These are phyloP conservation scores for Ceraceosorus bombacis DNA, from an alignment of 1,284 basidiomycete species.

Conservation along the genomic window DNA sequence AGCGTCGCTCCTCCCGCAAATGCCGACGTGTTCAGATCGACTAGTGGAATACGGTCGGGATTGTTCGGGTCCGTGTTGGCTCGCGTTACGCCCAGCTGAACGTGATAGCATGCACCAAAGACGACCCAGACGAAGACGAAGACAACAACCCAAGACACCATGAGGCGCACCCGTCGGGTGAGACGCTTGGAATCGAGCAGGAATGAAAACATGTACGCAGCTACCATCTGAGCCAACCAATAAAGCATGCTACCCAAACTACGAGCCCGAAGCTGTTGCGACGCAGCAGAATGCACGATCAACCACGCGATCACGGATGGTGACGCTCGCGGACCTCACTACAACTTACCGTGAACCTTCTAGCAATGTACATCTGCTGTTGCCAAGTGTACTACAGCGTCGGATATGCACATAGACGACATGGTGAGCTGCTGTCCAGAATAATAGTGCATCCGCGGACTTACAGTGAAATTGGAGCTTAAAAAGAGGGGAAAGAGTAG, in stretches of 20 bases:
- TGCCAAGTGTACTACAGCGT: conserved; percentile 35
- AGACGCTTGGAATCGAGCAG: conserved; percentile 29
- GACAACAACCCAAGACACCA: conserved; percentile 35
- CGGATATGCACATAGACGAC: too few species aligned
- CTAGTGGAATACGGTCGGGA: conserved; percentile 10
- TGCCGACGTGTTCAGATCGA: conserved; percentile 19
- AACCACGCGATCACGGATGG: too few species aligned
- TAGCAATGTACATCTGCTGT: conserved; percentile 24
- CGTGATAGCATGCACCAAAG: conserved; percentile 37
- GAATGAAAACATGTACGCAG: conserved; percentile 28
- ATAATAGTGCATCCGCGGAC: too few species aligned
- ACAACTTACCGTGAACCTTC: neutral
- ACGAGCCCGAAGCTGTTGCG: conserved; percentile 31
- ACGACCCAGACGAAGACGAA: conserved; percentile 32
- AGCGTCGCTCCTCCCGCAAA: conserved; percentile 33
- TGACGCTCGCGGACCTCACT: too few species aligned
- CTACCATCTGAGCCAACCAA: conserved; percentile 49
- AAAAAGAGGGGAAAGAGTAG: conserved; percentile 37
- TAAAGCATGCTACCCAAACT: conserved; percentile 50
- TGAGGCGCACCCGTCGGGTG: conserved; percentile 27
- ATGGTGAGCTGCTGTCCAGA: too few species aligned
- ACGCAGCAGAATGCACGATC: conserved; percentile 23
- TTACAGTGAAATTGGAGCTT: conserved; percentile 29
- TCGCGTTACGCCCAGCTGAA: conserved; percentile 34
- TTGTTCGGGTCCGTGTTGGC: conserved; percentile 7